These are phyloP conservation scores for Xylariaceae sp. DNA, from an alignment of 2,329 filamentous ascomycete species.

Conservation along the genomic window DNA sequence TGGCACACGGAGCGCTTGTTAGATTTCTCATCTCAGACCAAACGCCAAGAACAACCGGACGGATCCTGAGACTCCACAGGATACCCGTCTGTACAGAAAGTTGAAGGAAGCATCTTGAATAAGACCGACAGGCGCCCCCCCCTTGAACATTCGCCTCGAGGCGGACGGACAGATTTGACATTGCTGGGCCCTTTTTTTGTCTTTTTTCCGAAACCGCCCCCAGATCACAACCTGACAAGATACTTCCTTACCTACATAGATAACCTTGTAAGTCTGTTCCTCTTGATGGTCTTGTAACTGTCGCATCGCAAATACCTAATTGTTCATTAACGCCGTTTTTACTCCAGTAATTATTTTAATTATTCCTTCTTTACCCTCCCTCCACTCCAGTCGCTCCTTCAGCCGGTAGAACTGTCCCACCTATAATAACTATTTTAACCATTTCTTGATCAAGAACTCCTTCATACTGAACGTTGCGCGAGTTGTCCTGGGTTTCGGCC, in stretches of 20 bases:
- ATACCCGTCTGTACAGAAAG: not conserved
- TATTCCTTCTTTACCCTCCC: not conserved
- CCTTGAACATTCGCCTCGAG: slow-evolving; percentile 1
- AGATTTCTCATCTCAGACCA: not conserved
- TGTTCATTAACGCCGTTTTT: not conserved
- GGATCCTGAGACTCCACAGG: too few relatives aligned
- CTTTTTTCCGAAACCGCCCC: too few relatives aligned
- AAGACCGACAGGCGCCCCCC: slow-evolving; percentile 7
- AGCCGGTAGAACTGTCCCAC: slow-evolving; percentile 1
- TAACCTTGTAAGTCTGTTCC: slow-evolving; percentile 8
- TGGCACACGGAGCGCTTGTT: not conserved
- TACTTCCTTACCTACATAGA: slow-evolving; percentile 2
- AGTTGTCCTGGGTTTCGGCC: slow-evolving; percentile 2
- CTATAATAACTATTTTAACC: not conserved
- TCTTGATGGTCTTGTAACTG: not conserved
- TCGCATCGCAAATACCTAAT: too few relatives aligned
- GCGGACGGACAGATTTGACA: not conserved
- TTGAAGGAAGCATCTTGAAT: slow-evolving; percentile 7
- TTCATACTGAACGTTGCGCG: not conserved
- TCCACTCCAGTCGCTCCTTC: slow-evolving; percentile 1
- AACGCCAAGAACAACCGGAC: not conserved
- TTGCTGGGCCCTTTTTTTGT: too few relatives aligned
- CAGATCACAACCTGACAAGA: too few relatives aligned
- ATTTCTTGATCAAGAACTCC: not conserved
- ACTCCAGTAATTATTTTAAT: slow-evolving; percentile 16